Evolutionary conservation across 2,329 filamentous ascomycete species (phyloP), one percentile per base, ranked within the genome.

Genomic region (Chaetomium olivaceum): DNA sequence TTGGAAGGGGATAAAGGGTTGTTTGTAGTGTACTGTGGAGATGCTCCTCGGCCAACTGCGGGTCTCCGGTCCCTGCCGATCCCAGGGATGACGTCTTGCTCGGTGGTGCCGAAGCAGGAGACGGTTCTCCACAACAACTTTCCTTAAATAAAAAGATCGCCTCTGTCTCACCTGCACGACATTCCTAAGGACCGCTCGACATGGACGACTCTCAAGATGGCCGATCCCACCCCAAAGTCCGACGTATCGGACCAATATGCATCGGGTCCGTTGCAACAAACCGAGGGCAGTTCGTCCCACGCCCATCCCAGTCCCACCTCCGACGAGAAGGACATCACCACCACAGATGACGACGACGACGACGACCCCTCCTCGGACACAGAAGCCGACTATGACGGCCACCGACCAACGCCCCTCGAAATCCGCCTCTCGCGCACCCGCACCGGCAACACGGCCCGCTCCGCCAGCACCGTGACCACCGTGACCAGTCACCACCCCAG

Each of bases 351-450:
- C 23, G 7, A 66, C 25, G 51, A 43, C 36, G 29, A 52, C 14
- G 43, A 58, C 27, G 27, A 64, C 48, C n/a, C 27, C 21, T 16
- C 51, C 55, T 43, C 39, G 2, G 46, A 54, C 52, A 39, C 51
- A 4, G 58, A 70, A 27, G 57, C 67, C 50, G 65, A 72, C 33
- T 63, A 71, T 33, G 74, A 75, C 51, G 73, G 74, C 62, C 73
- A 75, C 59, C 73, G 73, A n/a, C 73, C 73, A 0, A 70, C 70
- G n/a, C 68, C 63, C 3, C 67, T 60, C 19, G 72, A 74, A 19
- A 71, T 72, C 11, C 69, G 64, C 51, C 67, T 66, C 31, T 62
- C 62, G 23, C 58, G 58, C 50, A 61, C 39, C 56, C 68, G 59
- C 31, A 62, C 61, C 33, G 31, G 23, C 27, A 16, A 23, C 27